Evolutionary conservation across 306 rosid species (phyloP), one percentile per base, ranked within the genome.

Genomic region (Comarum palustre): DNA sequence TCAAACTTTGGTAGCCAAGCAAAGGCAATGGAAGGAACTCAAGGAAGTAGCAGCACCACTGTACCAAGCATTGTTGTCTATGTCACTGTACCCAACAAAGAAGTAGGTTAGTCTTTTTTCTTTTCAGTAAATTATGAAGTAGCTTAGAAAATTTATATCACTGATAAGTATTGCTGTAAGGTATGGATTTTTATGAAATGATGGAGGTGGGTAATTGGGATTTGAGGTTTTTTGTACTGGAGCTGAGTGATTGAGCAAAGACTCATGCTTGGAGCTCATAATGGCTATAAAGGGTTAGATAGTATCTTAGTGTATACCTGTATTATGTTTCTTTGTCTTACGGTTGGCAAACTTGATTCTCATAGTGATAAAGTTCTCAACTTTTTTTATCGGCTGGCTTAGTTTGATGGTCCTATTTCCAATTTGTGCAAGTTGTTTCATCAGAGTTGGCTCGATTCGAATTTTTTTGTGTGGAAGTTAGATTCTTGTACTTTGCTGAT

Each of bases 21-120:
- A 65, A 54, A 64, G 19, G 81, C 71, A 76, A 94, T 91, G 97
- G 99, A 84, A 87, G 91, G 82, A 14, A 81, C 47, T 60, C 52
- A 47, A 47, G 27, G 61, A 15, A 55, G 62, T 24, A 25, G 63
- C 10, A 81, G 74, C 85, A 72, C 78, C 52, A 84, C 90, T 67
- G 95, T 91, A 24, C 93, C 99, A 32, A 87, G 89, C 81, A 94
- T 94, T 38, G 99, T 91, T 67, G 97, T 94, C 62, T 94, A 91
- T 76, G 99, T 91, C 60, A 94, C 99, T 22, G 99, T 91, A 54
- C 96, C 97, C 47, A 88, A 88, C 87, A 91, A 81, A 86, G 95
- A 94, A 85, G 86, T 86, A 76, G 98, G 98, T 93, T 52, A 45
- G 60, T 62, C 13, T 68, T 11, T 38, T 48, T 39, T 36, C 41